Base-by-base conservation (phyloP, 2,329 filamentous ascomycete genomes). In the Lasiodiplodia gonubiensis region DNA sequence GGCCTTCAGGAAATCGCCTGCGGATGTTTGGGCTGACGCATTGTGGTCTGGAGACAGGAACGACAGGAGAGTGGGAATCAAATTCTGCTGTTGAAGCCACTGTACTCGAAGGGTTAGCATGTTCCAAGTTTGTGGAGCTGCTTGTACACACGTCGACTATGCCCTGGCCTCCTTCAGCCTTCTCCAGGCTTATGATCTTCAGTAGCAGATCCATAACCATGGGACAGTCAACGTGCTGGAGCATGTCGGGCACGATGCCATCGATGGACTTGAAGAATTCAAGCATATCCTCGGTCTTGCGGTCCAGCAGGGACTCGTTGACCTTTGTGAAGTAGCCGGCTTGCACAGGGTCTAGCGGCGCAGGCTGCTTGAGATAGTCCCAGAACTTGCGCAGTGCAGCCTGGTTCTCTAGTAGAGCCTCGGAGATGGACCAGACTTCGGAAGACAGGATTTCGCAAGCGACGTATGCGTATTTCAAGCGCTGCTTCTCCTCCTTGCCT, bases 281-380 rank as follows among this genome's bases (percentile, higher is more conserved):
- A 71, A 98, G 85, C 94, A 98, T 99, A 71, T 97, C 94, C 75
- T 96, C 92, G 6, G 96, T 97, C 86, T 98, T 98, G 81, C 95
- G 96, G 78, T 98, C 95, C 67, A 99, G 90, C 23, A 99, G 83
- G n/a, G 93, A 92, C 81, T 99, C 95, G 79, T 98, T 98, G 76
- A 99, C 94, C 78, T 98, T 99, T 66, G 94, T 97, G 78, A 99
- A 99, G 78, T 99, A 99, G 75, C 94, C 94, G 21, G 95, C 94
- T 80, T 98, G 94, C 6, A 97, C 86, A 46, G 94, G 92, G 77
- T 98, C 94, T 66, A 99, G 86, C 2, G 94, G 92, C 12, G 92
- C 87, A n/a, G 92, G 87, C 66, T 90, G 88, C 76, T 91, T 91
- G 73, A 99, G 81, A 78, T 97, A 99, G 57, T 88, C 84, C 95